A percentile compares a stretch with the other conserved stretches of the same genome.
Evolutionary conservation across 768 basidiomycete species (phyloP).

Genomic region (Tulasnella sp.): DNA sequence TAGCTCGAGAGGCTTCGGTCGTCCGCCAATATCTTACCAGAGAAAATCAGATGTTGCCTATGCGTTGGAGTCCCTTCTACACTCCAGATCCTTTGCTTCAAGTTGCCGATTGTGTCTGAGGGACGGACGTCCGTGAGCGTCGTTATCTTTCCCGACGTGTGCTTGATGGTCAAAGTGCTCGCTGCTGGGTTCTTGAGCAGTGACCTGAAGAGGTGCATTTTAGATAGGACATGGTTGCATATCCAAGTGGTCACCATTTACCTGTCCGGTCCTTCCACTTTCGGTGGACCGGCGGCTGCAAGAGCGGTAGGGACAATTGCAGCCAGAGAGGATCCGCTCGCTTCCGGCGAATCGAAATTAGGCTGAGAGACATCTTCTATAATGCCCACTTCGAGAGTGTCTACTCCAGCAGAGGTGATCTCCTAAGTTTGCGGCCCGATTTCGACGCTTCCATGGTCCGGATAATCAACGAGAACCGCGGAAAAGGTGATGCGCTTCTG

Average conservation of each 20-base stretch:
- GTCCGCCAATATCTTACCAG: not conserved
- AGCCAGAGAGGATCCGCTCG: not conserved
- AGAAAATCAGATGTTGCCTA: not conserved
- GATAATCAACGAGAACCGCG: not conserved
- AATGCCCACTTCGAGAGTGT: not conserved
- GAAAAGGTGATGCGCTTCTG: not conserved
- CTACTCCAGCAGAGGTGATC: not conserved
- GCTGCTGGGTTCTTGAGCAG: not conserved
- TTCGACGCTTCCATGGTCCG: not conserved
- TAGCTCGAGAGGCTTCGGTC: conserved; percentile 1
- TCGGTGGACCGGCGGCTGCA: not conserved
- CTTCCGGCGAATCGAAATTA: not conserved
- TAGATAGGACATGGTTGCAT: not conserved
- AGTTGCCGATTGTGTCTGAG: not conserved
- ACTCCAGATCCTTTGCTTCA: not conserved
- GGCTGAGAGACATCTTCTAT: not conserved
- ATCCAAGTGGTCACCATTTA: not conserved
- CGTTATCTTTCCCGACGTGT: not conserved
- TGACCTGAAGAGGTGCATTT: not conserved
- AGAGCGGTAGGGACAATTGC: not conserved
- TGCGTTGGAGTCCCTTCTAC: not conserved
- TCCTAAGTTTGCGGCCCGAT: not conserved
- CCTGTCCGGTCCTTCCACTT: not conserved
- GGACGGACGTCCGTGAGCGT: not conserved
- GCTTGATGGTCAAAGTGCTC: not conserved